phyloP scores from a whole-genome alignment of 2,329 filamentous ascomycete species.

The Lasiodiplodia sp. region DNA sequence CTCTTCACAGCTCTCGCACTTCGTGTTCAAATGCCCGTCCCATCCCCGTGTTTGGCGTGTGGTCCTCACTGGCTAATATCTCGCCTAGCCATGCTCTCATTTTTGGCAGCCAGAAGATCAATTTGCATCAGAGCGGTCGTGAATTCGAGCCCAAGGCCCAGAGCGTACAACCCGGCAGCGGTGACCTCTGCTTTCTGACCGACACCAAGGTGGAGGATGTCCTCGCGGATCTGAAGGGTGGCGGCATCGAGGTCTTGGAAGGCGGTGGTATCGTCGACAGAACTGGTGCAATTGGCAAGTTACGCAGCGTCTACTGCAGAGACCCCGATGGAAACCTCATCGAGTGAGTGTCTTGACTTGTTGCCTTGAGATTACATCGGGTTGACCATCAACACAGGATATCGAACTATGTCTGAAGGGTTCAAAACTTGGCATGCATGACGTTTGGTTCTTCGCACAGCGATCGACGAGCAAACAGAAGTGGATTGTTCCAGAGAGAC shows the following conservation, averaged over 20 bases:
- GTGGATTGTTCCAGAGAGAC: background rate
- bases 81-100: constrained; percentile 28
- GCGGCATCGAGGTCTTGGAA: constrained; percentile 28
- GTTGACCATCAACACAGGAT: constrained; percentile 1
- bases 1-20: background rate
- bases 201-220: constrained; percentile 28
- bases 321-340: constrained; percentile 34
- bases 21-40: background rate
- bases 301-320: constrained; percentile 33
- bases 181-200: constrained; percentile 32
- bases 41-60: background rate
- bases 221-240: constrained; percentile 27
- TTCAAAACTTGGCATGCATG: background rate
- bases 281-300: constrained; percentile 29
- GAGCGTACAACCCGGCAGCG: constrained; percentile 30
- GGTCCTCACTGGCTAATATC: too few relatives aligned
- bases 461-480: too few relatives aligned
- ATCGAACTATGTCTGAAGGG: constrained; percentile 4
- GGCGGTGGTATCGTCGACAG: constrained; percentile 13
- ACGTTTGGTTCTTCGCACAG: background rate
- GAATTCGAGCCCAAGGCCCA: constrained; percentile 34
- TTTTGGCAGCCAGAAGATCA: constrained; percentile 33
- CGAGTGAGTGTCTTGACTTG: constrained; percentile 27
- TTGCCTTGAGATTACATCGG: background rate
- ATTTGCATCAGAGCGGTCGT: constrained; percentile 32